Evolutionary conservation across 176 grass and related monocot species (phyloP).

Genomic region (Luzula sylvatica): DNA sequence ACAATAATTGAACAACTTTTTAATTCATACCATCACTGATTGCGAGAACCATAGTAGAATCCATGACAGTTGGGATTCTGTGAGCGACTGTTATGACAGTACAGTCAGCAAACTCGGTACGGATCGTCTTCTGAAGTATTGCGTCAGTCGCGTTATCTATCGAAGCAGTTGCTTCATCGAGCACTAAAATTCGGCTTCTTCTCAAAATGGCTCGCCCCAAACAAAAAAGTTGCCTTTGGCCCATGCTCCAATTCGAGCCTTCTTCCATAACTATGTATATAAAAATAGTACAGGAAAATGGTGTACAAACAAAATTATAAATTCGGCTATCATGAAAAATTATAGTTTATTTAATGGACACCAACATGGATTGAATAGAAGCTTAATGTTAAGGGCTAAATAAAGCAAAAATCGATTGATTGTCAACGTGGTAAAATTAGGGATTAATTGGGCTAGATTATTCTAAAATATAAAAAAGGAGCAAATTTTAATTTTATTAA

Average conservation of each 20-base stretch:
- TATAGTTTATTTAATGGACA: too few species aligned
- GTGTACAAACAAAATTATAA: too few species aligned
- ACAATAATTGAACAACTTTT: neutral
- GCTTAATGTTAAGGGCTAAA: neutral
- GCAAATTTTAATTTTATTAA: neutral
- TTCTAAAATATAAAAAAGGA: neutral
- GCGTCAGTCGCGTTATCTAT: slow-evolving; percentile 87
- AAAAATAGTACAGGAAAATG: neutral
- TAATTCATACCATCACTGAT: slow-evolving; percentile 61
- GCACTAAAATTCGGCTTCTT: slow-evolving; percentile 58
- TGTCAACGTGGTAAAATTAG: too few species aligned
- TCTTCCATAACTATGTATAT: slow-evolving; percentile 58
- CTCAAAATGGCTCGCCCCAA: slow-evolving; percentile 71
- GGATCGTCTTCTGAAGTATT: slow-evolving; percentile 81
- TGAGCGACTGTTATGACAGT: slow-evolving; percentile 89
- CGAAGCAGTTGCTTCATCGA: slow-evolving; percentile 81
- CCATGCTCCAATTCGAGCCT: slow-evolving; percentile 98
- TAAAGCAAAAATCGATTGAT: neutral
- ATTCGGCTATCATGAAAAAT: too few species aligned
- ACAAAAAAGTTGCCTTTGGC: slow-evolving; percentile 89
- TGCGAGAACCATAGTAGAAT: slow-evolving; percentile 66
- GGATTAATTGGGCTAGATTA: neutral
- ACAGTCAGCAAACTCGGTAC: slow-evolving; percentile 58
- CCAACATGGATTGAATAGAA: too few species aligned
- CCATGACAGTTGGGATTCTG: slow-evolving; percentile 83